Evolutionary conservation across 1,284 basidiomycete genomes (phyloP), one percentile per base, ranked within the genome.

Genomic region (Marasmius tenuissimus): DNA sequence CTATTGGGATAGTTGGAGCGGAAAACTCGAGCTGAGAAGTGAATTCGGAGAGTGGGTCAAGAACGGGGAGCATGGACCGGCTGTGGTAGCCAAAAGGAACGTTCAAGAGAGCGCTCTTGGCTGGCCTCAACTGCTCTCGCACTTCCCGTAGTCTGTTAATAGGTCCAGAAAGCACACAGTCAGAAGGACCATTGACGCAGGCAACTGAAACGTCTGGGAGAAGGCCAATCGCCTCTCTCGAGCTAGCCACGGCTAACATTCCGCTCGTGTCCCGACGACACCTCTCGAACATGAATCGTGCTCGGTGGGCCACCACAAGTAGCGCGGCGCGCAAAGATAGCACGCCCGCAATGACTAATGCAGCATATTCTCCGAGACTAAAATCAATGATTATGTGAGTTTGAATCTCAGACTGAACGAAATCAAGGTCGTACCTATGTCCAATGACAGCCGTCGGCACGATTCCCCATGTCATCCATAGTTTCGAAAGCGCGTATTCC

Each of bases 301-400:
- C 85, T 35, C 88, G 79, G 47, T 74, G 74, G 0, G 85, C 86
- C 42, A 90, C 80, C n/a, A 91, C 71, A 14, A 76, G 71, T 6
- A 91, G 76, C 1, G 84, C 87, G 22, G 81, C 81, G 62, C 83
- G 75, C 16, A 89, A 70, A 0, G 76, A 74, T 10, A 91, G 66
- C 2, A 88, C 84, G 0, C 76, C 79, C 0, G 87, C 84, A 20
- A 78, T 72, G 10, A 85, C 85, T 47, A 91, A 77, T 5, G 87
- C 88, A 3, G 83, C 85, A 62, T 89, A 91, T 73, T 91, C 89
- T 49, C 89, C 89, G 34, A 89, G 78, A 69, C 87, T 89, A 64
- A 22, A 35, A 9, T 48, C 57, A 38, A 63, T 64, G 39, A 62
- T 9, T 35, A 59, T 48, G 22, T 38, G 22, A 38, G 57, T 51